Evolutionary conservation across 257 asterid genomes (phyloP).

Genomic region (Avicennia marina): DNA sequence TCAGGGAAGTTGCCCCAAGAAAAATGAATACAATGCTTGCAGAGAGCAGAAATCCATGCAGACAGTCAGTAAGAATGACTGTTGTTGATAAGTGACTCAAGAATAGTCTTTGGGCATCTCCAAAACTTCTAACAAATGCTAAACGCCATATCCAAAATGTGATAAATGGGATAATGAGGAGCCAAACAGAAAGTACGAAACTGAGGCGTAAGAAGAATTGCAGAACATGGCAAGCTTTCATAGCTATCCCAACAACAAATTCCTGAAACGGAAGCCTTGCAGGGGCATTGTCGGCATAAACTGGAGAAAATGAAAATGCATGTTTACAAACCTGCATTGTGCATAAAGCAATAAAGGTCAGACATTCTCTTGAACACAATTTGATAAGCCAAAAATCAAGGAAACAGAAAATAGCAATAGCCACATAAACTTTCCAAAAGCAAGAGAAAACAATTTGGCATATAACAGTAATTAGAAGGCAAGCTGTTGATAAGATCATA

Average conservation of each 20-base stretch:
- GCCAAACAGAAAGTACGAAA: constrained; percentile 97
- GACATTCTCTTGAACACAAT: neutral
- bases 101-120: constrained; percentile 86
- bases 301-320: constrained; percentile 94
- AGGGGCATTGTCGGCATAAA: constrained; percentile 92
- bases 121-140: constrained; percentile 87
- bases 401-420: constrained; percentile 3
- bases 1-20: constrained; percentile 96
- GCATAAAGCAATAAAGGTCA: constrained; percentile 4
- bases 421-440: constrained; percentile 2
- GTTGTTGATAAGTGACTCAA: constrained; percentile 85
- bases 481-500: no score
- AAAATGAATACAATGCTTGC: constrained; percentile 96
- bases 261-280: constrained; percentile 88
- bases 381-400: neutral
- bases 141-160: constrained; percentile 99
- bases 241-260: constrained; percentile 80
- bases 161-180: constrained; percentile 87
- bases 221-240: constrained; percentile 91
- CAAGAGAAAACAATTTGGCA: neutral
- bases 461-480: no score
- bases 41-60: constrained; percentile 95
- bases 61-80: constrained; percentile 83
- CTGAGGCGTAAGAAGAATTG: constrained; percentile 89
- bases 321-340: constrained; percentile 86